Evolutionary conservation across 2,329 filamentous ascomycete genomes (phyloP).

Genomic region (Allantophomopsis lycopodina): DNA sequence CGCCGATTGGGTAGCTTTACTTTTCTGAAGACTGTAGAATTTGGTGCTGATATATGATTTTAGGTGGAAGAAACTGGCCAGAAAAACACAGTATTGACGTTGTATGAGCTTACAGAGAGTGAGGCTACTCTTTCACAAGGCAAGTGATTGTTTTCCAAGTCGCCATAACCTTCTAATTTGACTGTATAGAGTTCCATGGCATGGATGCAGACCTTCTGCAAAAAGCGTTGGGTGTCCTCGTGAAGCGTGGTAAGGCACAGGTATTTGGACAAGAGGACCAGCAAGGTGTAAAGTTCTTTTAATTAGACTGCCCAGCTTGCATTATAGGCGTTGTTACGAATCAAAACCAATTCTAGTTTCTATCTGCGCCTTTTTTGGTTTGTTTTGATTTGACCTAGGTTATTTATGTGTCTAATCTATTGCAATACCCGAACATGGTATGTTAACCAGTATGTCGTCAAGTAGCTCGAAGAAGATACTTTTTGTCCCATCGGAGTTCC

Average conservation of each 20-base stretch:
- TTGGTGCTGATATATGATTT: constrained; percentile 2
- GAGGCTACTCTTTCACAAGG: constrained; percentile 61
- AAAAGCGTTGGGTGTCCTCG: constrained; percentile 65
- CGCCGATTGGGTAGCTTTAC: constrained; percentile 46
- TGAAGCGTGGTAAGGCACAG: constrained; percentile 84
- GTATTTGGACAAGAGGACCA: constrained; percentile 84
- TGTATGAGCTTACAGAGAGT: constrained; percentile 86
- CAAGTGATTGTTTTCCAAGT: constrained; percentile 21
- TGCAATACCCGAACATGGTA: too few species aligned
- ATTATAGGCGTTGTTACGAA: constrained; percentile 1
- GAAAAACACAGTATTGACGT: constrained; percentile 75
- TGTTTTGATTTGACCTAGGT: too few species aligned
- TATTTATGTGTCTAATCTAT: not conserved
- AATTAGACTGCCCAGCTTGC: constrained; percentile 16
- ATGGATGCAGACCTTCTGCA: constrained; percentile 74
- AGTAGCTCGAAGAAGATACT: constrained; percentile 31
- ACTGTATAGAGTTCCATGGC: constrained; percentile 59
- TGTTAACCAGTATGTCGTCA: too few species aligned
- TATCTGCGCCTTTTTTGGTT: not conserved
- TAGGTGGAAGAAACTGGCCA: constrained; percentile 71
- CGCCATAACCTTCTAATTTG: not conserved
- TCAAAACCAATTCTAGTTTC: too few species aligned
- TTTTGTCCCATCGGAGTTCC: constrained; percentile 52
- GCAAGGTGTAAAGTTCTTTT: constrained; percentile 95
- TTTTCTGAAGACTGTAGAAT: too few species aligned